Evolutionary conservation across 495 filamentous ascomycete genomes (phyloP).

Genomic region (Neurospora cerealis): DNA sequence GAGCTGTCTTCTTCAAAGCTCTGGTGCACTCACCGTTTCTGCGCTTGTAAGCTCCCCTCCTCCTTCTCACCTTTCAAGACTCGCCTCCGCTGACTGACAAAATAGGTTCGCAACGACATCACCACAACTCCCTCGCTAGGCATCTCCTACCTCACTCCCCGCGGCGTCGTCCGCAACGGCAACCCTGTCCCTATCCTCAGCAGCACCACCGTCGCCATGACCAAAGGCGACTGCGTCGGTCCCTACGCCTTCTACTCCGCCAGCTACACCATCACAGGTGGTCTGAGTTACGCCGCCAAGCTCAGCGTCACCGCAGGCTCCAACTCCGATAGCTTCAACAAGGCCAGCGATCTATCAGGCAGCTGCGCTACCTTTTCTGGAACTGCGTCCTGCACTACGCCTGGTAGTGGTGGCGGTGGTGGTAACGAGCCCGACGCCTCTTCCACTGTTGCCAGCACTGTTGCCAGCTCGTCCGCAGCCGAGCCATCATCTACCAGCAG

Average conservation of each 20-base stretch:
- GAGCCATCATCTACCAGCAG: background rate
- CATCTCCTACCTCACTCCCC: slow-evolving; percentile 41
- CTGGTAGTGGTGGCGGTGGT: background rate
- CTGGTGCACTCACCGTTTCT: slow-evolving; percentile 30
- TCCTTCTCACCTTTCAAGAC: background rate
- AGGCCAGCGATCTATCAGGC: slow-evolving; percentile 28
- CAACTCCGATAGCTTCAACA: slow-evolving; percentile 30
- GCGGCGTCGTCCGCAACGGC: slow-evolving; percentile 20
- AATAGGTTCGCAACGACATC: slow-evolving; percentile 40
- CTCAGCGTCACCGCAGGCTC: slow-evolving; percentile 38
- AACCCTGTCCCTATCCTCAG: slow-evolving; percentile 41
- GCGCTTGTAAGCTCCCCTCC: slow-evolving; percentile 24
- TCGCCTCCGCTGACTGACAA: background rate
- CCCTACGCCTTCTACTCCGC: slow-evolving; percentile 44
- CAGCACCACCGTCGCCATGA: slow-evolving; percentile 34
- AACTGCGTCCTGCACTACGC: slow-evolving; percentile 11
- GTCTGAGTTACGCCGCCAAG: slow-evolving; percentile 37
- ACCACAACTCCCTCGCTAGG: slow-evolving; percentile 28
- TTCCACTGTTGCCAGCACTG: slow-evolving; percentile 10
- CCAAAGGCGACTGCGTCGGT: slow-evolving; percentile 38
- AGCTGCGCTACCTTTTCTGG: slow-evolving; percentile 27
- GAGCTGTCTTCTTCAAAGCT: slow-evolving; percentile 33
- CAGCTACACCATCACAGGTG: slow-evolving; percentile 33
- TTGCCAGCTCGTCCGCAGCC: background rate
- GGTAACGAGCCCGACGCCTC: slow-evolving; percentile 12